phyloP scores from a whole-genome alignment of 371 early-diverging fungal species.

The Amoeboaphelidium protococcarum region DNA sequence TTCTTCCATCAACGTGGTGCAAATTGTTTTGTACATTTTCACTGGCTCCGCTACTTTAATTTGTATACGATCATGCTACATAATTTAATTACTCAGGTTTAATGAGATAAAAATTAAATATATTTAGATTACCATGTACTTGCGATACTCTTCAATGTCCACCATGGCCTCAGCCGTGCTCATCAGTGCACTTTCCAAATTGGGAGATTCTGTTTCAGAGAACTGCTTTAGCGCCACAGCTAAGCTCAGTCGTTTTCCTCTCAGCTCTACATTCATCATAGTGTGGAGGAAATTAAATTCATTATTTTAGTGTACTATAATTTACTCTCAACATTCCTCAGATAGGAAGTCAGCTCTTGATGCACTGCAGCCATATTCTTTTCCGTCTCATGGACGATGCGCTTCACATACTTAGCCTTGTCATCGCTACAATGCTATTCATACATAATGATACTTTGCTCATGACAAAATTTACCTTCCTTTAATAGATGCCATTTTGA shows the following conservation, averaged over 20 bases:
- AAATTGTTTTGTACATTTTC: neutral
- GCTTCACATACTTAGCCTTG: neutral
- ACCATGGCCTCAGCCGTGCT: neutral
- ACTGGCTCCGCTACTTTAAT: neutral
- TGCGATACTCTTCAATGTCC: neutral
- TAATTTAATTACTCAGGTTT: too few relatives aligned
- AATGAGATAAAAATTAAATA: too few relatives aligned
- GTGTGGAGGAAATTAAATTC: neutral
- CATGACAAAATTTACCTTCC: too few relatives aligned
- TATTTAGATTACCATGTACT: neutral
- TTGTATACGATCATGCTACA: neutral
- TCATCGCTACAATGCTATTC: too few relatives aligned
- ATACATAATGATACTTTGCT: too few relatives aligned
- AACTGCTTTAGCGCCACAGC: neutral
- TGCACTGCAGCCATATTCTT: neutral
- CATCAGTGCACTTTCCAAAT: neutral
- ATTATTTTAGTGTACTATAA: too few relatives aligned
- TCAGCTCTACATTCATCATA: neutral
- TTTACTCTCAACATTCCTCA: neutral
- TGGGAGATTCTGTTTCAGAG: neutral
- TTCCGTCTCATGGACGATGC: neutral
- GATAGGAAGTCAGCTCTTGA: neutral
- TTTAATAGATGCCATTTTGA: too few relatives aligned
- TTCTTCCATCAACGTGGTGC: slow-evolving; percentile 1
- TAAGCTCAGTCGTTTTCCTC: neutral